A percentile compares a stretch with the other conserved stretches of the same genome.
Conservation (phyloP, 495 filamentous ascomycete species). For the Hypoxylon cercidicola region DNA sequence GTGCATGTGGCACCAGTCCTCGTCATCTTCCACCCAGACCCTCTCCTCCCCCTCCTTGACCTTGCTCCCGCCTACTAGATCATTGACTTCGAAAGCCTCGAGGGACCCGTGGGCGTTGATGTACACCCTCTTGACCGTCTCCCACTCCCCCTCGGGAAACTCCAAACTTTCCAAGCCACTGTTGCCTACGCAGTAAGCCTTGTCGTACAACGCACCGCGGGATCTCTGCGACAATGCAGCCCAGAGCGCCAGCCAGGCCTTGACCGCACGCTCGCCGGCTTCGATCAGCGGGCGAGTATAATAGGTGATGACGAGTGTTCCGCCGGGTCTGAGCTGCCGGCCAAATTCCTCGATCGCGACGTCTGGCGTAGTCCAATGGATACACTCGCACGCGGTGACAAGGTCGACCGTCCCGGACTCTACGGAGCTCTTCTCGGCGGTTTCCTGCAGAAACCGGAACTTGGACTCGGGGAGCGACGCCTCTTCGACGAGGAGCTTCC, state of each 20-base stretch:
- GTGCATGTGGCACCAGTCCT: slow-evolving; percentile 34
- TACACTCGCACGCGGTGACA: slow-evolving; percentile 42
- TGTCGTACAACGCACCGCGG: neutral
- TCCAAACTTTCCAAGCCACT: slow-evolving; percentile 19
- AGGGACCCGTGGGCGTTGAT: slow-evolving; percentile 31
- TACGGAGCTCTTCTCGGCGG: slow-evolving; percentile 40
- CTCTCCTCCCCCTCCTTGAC: slow-evolving; percentile 30
- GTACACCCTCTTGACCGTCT: slow-evolving; percentile 32
- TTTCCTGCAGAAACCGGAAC: slow-evolving; percentile 41
- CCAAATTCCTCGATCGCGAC: slow-evolving; percentile 33
- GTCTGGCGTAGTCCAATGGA: slow-evolving; percentile 33
- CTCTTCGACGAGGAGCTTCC: slow-evolving; percentile 28
- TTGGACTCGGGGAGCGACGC: slow-evolving; percentile 30
- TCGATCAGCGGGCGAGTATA: slow-evolving; percentile 28
- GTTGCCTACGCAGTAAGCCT: slow-evolving; percentile 5
- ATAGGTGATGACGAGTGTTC: slow-evolving; percentile 30
- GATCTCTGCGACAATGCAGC: slow-evolving; percentile 4
- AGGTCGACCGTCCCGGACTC: slow-evolving; percentile 36
- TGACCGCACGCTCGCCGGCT: slow-evolving; percentile 10
- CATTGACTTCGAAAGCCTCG: slow-evolving; percentile 24
- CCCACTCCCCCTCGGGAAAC: slow-evolving; percentile 38
- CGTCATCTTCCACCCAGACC: slow-evolving; percentile 28
- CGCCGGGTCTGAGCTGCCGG: slow-evolving; percentile 32
- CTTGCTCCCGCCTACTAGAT: slow-evolving; percentile 8
- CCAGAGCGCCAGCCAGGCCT: slow-evolving; percentile 20